Base-by-base conservation (phyloP, 805 yeast genomes). In the Lipomyces mesembrius region DNA sequence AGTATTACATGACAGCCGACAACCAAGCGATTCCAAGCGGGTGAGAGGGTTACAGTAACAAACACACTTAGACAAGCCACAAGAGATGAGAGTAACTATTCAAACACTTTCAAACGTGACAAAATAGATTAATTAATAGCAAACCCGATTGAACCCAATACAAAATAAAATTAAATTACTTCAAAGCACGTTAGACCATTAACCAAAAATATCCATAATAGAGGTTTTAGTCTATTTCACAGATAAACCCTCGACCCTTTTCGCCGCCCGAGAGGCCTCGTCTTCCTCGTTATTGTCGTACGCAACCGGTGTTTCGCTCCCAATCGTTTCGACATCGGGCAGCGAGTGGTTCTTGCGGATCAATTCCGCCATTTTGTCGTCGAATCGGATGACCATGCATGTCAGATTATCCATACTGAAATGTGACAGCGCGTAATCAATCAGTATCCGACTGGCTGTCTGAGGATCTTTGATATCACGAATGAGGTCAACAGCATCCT, bases 351-450 rank as follows among this genome's bases (percentile, higher is more conserved):
- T 61, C 25, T 22, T 43, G 14, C 67, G 57, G 17, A 70, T 62
- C 37, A 58, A 49, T 9, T 66, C 70, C 22, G 22, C 29, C 71
- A 68, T 68, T 8, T 54, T 60, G 14, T 57, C 35, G 55, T 60
- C 61, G 56, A 68, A 66, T 22, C 71, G 62, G 3, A 93, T 88
- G 22, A 95, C 93, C 97, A 94, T 91, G 20, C 90, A 96, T 0
- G 99, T 94, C 52, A 94, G 85, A 76, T 94, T 94, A 77, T 94
- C 99, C 2, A 97, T 90, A 27, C 97, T 89, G 54, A 89, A 86
- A 70, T 87, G 84, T 61, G 86, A 86, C 76, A 94, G 81, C 0
- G 99, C 98, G 72, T 64, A 64, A 25, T 61, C 57, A n/a, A 73
- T 68, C 53, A 73, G 60, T 20, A 59, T 53, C 56, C 59, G 34